Conservation (phyloP, 495 filamentous ascomycete genomes). For the Glarea lozoyensis region DNA sequence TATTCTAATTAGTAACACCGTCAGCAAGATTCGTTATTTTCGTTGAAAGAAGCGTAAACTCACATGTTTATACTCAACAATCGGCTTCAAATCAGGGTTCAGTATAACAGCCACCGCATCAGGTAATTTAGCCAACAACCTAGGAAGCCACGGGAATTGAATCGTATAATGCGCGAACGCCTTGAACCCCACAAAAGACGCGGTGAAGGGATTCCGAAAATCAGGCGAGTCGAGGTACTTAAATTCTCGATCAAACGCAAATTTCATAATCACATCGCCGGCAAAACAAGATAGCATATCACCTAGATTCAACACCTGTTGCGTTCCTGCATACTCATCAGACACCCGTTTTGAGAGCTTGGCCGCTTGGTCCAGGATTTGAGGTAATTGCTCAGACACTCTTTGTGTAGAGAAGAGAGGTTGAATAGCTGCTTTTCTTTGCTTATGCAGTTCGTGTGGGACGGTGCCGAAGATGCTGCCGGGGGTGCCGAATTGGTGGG, state of each 20-base stretch:
- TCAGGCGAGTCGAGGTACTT: not conserved
- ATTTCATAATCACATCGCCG: not conserved
- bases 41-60: too few species aligned
- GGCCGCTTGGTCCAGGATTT: conserved; percentile 32
- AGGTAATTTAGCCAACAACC: not conserved
- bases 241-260: not conserved
- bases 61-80: not conserved
- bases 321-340: conserved; percentile 2
- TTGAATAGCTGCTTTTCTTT: conserved; percentile 28
- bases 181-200: not conserved
- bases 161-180: not conserved
- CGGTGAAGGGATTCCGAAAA: not conserved
- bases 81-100: not conserved
- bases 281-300: not conserved
- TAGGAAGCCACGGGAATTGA: not conserved
- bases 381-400: conserved; percentile 30
- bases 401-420: conserved; percentile 42
- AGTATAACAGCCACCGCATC: not conserved
- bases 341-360: conserved; percentile 1
- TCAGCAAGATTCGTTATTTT: not conserved
- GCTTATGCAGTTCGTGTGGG: conserved; percentile 32
- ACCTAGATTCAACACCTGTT: not conserved
- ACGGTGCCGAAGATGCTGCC: conserved; percentile 16
- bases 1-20: not conserved
- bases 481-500: conserved; percentile 1